Evolutionary conservation across 192 early-diverging fungal genomes (phyloP).

Genomic region (Coemansia sp.): DNA sequence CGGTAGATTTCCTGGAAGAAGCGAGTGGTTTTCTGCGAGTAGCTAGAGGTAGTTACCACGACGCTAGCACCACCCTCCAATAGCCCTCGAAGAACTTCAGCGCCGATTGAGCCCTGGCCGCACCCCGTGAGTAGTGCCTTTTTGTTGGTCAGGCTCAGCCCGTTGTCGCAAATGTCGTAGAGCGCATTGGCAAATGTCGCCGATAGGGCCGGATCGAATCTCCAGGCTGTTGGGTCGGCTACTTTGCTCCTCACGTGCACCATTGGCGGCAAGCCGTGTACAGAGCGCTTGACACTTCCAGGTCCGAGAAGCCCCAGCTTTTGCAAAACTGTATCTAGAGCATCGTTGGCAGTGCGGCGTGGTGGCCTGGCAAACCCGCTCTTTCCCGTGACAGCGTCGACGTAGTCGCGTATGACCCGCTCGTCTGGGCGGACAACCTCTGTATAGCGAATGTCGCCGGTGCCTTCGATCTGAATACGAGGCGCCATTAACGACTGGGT

Average conservation of each 20-base stretch:
- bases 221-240: slow-evolving; percentile 45
- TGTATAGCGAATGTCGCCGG: slow-evolving; percentile 73
- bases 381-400: slow-evolving; percentile 80
- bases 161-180: slow-evolving; percentile 68
- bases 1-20: slow-evolving; percentile 91
- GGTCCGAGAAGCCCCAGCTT: slow-evolving; percentile 21
- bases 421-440: slow-evolving; percentile 76
- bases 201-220: slow-evolving; percentile 15
- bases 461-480: slow-evolving; percentile 74
- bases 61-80: slow-evolving; percentile 65
- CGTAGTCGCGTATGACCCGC: slow-evolving; percentile 91
- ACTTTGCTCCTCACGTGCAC: slow-evolving; percentile 33
- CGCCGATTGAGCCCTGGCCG: slow-evolving; percentile 89
- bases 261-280: slow-evolving; percentile 58
- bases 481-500: slow-evolving; percentile 59
- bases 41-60: slow-evolving; percentile 91
- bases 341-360: slow-evolving; percentile 47
- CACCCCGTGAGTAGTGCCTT: slow-evolving; percentile 91
- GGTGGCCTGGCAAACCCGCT: slow-evolving; percentile 71
- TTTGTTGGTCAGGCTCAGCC: slow-evolving; percentile 67
- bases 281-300: neutral
- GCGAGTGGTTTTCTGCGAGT: slow-evolving; percentile 59
- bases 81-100: slow-evolving; percentile 80
- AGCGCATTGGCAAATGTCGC: slow-evolving; percentile 54
- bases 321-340: slow-evolving; percentile 24